phyloP scores from a whole-genome alignment of 768 basidiomycete genomes.

The Tylopilus sp. region DNA sequence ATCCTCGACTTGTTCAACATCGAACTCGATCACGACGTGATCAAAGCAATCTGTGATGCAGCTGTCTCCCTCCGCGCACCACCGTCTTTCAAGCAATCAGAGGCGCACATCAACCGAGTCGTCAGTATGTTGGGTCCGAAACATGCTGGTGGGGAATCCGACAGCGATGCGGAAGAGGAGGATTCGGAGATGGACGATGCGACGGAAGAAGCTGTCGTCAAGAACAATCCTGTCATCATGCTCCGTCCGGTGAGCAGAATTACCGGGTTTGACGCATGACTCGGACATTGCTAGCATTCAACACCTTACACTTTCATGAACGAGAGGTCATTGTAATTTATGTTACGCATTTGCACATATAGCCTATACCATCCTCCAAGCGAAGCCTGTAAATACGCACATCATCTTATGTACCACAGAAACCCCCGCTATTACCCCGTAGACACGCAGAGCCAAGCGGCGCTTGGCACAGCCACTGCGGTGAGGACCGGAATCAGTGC shows the following conservation, averaged over 20 bases:
- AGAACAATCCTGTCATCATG: slow-evolving; percentile 51
- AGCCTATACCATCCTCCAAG: not conserved
- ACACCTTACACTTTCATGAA: not conserved
- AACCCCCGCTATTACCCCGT: too few relatives aligned
- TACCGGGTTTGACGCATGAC: slow-evolving; percentile 47
- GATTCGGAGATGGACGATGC: slow-evolving; percentile 49
- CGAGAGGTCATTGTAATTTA: slow-evolving; percentile 20
- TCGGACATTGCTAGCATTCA: not conserved
- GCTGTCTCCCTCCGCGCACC: slow-evolving; percentile 49
- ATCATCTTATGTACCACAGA: too few relatives aligned
- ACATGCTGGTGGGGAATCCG: slow-evolving; percentile 47
- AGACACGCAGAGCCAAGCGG: too few relatives aligned
- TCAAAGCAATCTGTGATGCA: slow-evolving; percentile 51
- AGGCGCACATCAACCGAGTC: slow-evolving; percentile 42
- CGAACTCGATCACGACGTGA: slow-evolving; percentile 63
- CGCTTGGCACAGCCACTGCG: slow-evolving; percentile 28
- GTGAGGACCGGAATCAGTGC: slow-evolving; percentile 3
- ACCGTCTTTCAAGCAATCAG: slow-evolving; percentile 41
- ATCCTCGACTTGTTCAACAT: slow-evolving; percentile 91
- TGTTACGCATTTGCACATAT: slow-evolving; percentile 14
- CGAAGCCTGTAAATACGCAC: not conserved
- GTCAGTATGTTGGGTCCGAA: slow-evolving; percentile 63
- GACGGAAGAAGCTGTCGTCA: slow-evolving; percentile 37
- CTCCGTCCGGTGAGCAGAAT: slow-evolving; percentile 57
- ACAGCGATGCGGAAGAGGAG: slow-evolving; percentile 57